Conservation (phyloP, 129 eudicot genomes). For the Glebionis coronaria region DNA sequence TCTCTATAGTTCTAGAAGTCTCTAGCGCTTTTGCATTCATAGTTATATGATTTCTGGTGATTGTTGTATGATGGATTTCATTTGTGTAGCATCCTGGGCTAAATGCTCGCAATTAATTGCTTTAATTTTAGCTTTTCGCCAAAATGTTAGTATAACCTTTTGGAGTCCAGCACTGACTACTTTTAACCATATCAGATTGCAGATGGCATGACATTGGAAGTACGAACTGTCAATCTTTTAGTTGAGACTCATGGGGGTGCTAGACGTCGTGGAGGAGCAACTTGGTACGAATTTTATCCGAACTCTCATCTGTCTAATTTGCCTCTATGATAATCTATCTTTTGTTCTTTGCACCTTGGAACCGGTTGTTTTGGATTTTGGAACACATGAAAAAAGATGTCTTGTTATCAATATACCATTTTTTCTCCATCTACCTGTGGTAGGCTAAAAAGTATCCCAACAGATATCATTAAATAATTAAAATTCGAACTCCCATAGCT, state of each 20-base stretch:
- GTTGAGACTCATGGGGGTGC: slow-evolving; percentile 98
- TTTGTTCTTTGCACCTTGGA: neutral
- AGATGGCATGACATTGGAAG: slow-evolving; percentile 97
- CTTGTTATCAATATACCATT: neutral
- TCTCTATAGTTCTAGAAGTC: slow-evolving; percentile 9
- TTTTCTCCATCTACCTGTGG: neutral
- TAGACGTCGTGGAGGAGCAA: slow-evolving; percentile 80
- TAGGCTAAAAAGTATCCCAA: neutral
- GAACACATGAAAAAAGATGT: slow-evolving; percentile 1
- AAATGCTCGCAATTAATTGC: slow-evolving; percentile 5
- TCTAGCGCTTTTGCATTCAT: neutral
- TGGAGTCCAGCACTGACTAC: slow-evolving; percentile 13
- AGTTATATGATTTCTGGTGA: slow-evolving; percentile 8
- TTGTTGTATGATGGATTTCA: slow-evolving; percentile 5
- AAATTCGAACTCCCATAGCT: neutral
- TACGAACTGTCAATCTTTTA: slow-evolving; percentile 79
- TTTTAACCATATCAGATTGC: slow-evolving; percentile 62
- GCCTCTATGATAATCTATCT: slow-evolving; percentile 6
- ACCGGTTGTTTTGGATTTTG: neutral
- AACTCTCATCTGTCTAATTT: slow-evolving; percentile 11
- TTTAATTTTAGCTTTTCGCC: neutral
- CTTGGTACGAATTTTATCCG: slow-evolving; percentile 48
- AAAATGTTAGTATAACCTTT: neutral
- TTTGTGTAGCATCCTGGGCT: slow-evolving; percentile 14
- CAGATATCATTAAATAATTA: neutral